Percentiles rank a stretch among this genome's conserved stretches.
Conservation (phyloP, 768 basidiomycete species). For the Tulasnella sp. region DNA sequence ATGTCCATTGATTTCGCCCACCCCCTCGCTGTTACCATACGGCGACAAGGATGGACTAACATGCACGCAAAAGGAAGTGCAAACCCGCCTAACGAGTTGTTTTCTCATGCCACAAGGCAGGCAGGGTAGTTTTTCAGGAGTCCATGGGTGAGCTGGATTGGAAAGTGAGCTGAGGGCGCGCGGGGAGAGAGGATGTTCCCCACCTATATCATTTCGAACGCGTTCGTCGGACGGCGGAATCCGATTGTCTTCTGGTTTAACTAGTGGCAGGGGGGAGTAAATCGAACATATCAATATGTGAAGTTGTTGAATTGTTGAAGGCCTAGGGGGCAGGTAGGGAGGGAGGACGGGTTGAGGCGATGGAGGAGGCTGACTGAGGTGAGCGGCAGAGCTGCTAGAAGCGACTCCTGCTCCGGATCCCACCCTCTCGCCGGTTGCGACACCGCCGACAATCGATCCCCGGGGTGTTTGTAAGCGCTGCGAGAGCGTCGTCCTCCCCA, state of each 20-base stretch:
- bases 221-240: background rate
- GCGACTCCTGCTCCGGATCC: background rate
- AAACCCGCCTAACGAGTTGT: background rate
- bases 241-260: background rate
- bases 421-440: background rate
- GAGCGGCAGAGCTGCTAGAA: background rate
- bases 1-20: background rate
- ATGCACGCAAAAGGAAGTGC: background rate
- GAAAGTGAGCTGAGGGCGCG: background rate
- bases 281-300: background rate
- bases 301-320: background rate
- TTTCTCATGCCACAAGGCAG: constrained; percentile 1
- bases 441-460: background rate
- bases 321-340: background rate
- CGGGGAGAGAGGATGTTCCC: background rate
- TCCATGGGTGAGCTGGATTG: background rate
- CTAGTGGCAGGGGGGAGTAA: background rate
- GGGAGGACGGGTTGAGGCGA: background rate
- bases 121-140: background rate
- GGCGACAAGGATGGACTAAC: background rate
- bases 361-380: background rate
- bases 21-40: background rate
- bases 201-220: no score
- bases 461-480: background rate
- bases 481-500: no score